These are phyloP conservation scores for Suillus spraguei DNA, from an alignment of 768 basidiomycete genomes.

Conservation along the genomic window DNA sequence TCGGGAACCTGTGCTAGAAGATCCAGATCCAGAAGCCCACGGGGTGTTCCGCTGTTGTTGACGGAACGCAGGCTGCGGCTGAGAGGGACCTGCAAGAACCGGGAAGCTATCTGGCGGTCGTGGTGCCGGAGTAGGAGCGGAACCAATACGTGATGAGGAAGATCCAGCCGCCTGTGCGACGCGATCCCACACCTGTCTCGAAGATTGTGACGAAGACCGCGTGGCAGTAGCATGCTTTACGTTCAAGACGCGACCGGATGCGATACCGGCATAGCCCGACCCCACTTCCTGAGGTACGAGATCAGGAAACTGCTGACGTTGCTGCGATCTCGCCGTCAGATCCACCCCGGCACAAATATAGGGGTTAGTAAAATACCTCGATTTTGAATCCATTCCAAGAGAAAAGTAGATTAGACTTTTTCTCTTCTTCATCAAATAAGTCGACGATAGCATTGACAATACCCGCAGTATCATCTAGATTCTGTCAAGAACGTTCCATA, in stretches of 20 bases:
- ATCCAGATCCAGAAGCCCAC: conserved; percentile 49
- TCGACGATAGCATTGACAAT: conserved; percentile 76
- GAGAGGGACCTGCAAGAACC: conserved; percentile 21
- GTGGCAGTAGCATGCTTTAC: conserved; percentile 75
- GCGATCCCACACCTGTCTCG: conserved; percentile 80
- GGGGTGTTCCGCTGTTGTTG: conserved; percentile 58
- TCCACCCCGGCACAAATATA: background rate
- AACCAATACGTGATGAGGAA: conserved; percentile 36
- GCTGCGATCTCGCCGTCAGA: conserved; percentile 43
- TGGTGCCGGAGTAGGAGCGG: conserved; percentile 27
- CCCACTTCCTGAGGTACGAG: conserved; percentile 60
- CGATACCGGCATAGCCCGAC: conserved; percentile 75
- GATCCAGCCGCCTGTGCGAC: conserved; percentile 79
- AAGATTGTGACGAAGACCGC: conserved; percentile 55
- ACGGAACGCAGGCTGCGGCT: conserved; percentile 32
- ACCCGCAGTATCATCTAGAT: conserved; percentile 74
- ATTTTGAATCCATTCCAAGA: conserved; percentile 86
- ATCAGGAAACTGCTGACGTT: conserved; percentile 86
- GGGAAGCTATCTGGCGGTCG: conserved; percentile 33
- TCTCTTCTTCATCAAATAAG: conserved; percentile 81
- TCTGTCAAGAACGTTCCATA: conserved; percentile 78
- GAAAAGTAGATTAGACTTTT: conserved; percentile 70
- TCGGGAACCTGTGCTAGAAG: conserved; percentile 21
- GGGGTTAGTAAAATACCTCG: conserved; percentile 52
- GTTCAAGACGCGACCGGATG: conserved; percentile 81